phyloP scores from a whole-genome alignment of 345 rosid species.

The Eucalyptus tenuipes region DNA sequence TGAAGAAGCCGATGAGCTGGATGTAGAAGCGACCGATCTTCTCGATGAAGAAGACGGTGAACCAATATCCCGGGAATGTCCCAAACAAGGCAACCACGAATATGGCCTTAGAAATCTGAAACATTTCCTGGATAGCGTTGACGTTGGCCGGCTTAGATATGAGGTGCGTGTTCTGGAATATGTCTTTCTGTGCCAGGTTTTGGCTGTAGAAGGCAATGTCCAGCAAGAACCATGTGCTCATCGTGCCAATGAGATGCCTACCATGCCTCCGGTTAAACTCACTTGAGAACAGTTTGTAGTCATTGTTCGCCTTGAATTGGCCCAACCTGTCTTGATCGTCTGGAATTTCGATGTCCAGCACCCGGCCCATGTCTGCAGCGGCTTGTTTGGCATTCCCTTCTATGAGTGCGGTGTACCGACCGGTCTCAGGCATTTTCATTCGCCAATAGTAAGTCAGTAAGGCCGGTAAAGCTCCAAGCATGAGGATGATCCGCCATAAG shows the following conservation, averaged over 20 bases:
- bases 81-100: conserved; percentile 28
- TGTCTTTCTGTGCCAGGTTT: conserved; percentile 42
- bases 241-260: conserved; percentile 29
- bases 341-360: conserved; percentile 28
- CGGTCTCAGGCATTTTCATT: conserved; percentile 59
- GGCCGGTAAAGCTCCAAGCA: conserved; percentile 50
- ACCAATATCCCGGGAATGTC: conserved; percentile 56
- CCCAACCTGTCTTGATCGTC: conserved; percentile 12
- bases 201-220: conserved; percentile 56
- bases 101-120: conserved; percentile 37
- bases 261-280: conserved; percentile 39
- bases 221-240: conserved; percentile 40
- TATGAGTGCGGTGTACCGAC: conserved; percentile 42
- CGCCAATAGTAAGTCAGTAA: conserved; percentile 37
- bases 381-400: conserved; percentile 48
- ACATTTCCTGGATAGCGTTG: conserved; percentile 30
- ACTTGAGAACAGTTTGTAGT: conserved; percentile 9
- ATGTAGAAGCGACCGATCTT: conserved; percentile 31
- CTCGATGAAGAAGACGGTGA: conserved; percentile 37
- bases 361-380: conserved; percentile 38
- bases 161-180: conserved; percentile 28
- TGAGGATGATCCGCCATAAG: conserved; percentile 39
- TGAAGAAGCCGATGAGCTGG: conserved; percentile 40
- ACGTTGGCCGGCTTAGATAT: not conserved
- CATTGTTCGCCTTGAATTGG: conserved; percentile 11